Evolutionary conservation across 495 filamentous ascomycete genomes (phyloP), one percentile per base, ranked within the genome.

Genomic region (Parathielavia hyrcaniae): DNA sequence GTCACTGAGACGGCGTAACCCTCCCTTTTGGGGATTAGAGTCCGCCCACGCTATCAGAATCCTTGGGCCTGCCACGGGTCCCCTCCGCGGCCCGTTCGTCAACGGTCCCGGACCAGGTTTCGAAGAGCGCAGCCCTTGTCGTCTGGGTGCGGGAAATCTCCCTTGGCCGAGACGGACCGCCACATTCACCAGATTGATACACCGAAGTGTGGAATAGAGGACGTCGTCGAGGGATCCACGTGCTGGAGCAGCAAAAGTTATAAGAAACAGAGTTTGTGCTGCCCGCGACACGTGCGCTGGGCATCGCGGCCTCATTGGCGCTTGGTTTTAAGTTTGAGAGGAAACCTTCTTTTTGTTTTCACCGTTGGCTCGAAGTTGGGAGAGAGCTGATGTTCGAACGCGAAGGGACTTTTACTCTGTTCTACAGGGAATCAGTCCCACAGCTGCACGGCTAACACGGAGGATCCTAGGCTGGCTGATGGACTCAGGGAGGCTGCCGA

Each of bases 11-110:
- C 63, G 63, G 63, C 58, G 53, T 58, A 14, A 56, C 45, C 60
- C 50, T 59, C 62, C 57, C 38, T 36, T 67, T 67, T 65, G 50
- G 53, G 63, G 50, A 17, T 48, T 50, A 49, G 43, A 49, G 43
- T 52, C 56, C 50, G 52, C 64, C 56, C 50, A 49, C 58, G 67
- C 48, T 60, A 49, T 61, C 57, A 62, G 57, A 61, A 65, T 26
- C 55, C 53, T 53, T 60, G 67, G 56, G 57, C 45, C 45, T 55
- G 23, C 55, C 53, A 63, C 64, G 64, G 64, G 59, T 60, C 56
- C 49, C 59, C 62, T 60, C 63, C 62, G 67, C 67, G 67, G 67
- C 58, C 67, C 67, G 67, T 65, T 56, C 53, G 47, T 46, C 46
- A 67, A 67, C 64, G 67, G 64, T 61, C 64, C n/a, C 62, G 62